Base-by-base conservation (phyloP, 2,329 filamentous ascomycete genomes). In the Venturia nashicola region DNA sequence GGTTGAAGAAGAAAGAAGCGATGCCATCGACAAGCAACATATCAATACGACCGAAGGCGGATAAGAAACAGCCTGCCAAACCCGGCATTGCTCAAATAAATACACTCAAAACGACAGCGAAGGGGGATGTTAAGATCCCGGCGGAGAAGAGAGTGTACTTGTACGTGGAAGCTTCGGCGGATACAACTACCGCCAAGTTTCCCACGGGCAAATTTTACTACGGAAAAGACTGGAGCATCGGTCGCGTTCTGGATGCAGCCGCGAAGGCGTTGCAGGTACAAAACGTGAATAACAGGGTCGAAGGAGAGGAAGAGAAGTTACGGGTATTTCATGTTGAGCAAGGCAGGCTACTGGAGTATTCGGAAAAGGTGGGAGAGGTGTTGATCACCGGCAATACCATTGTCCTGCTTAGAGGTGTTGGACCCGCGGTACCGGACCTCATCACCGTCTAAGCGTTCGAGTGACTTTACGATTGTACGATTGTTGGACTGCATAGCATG, bases 241-340 rank as follows among this genome's bases (percentile, higher is more conserved):
- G 94, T 0, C 79, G 91, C 59, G 81, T 94, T 23, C 76, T 96
- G 62, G 91, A 96, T 72, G 83, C 86, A 5, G 90, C 90, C 18
- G 90, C 91, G 0, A 86, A 83, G 74, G 83, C 83, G 64, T 73
- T 96, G 65, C 89, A 93, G 76, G 86, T 95, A 9, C 82, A 89
- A 71, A 96, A 96, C 68, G 76, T 93, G 67, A 96, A 96, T 71
- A 95, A 95, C 70, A 82, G 88, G 69, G 86, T 85, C 0, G 83
- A 82, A 2, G 82, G 87, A 14, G 90, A 95, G 77, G 86, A 88
- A 72, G 87, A 91, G 65, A 88, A 88, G 74, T 74, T 99, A 68
- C 79, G 94, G 9, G 86, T 99, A 0, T 99, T 96, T 71, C 92
- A 97, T 73, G 90, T 99, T 0, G 92, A 99, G 72, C 90, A 88